Evolutionary conservation across 208 protist species (phyloP).

Genomic region (Trypanosoma mega): DNA sequence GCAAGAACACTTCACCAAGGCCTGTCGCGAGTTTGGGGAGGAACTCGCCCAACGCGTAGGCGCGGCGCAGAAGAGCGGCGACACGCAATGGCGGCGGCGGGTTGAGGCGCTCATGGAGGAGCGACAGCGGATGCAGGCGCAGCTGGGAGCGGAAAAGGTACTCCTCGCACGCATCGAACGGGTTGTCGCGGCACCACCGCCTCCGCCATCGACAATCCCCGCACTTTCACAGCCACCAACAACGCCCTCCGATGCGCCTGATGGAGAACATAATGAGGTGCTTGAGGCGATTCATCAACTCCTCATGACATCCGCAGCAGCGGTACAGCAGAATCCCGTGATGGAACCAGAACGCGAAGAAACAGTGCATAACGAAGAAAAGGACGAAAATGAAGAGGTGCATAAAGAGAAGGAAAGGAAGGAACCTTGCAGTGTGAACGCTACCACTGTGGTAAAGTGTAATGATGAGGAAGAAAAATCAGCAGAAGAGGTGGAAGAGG

Average conservation of each 20-base stretch:
- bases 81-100: constrained; percentile 59
- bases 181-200: constrained; percentile 13
- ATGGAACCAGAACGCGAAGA: background rate
- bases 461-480: background rate
- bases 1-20: constrained; percentile 49
- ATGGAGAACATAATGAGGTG: constrained; percentile 1
- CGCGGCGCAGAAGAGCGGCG: constrained; percentile 54
- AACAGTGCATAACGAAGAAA: constrained; percentile 4
- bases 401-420: constrained; percentile 6
- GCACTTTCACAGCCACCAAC: background rate
- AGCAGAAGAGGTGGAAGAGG: background rate
- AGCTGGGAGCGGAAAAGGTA: constrained; percentile 39
- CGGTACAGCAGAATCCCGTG: background rate
- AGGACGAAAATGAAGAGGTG: constrained; percentile 7
- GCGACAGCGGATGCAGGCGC: constrained; percentile 38
- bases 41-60: constrained; percentile 53
- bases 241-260: background rate
- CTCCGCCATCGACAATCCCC: constrained; percentile 18
- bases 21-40: constrained; percentile 41
- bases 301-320: constrained; percentile 2
- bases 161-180: constrained; percentile 54
- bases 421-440: no score
- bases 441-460: no score
- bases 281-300: constrained; percentile 22
- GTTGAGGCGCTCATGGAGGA: constrained; percentile 39